Base-by-base conservation (phyloP, 805 yeast genomes). In the Candida sithepensis region DNA sequence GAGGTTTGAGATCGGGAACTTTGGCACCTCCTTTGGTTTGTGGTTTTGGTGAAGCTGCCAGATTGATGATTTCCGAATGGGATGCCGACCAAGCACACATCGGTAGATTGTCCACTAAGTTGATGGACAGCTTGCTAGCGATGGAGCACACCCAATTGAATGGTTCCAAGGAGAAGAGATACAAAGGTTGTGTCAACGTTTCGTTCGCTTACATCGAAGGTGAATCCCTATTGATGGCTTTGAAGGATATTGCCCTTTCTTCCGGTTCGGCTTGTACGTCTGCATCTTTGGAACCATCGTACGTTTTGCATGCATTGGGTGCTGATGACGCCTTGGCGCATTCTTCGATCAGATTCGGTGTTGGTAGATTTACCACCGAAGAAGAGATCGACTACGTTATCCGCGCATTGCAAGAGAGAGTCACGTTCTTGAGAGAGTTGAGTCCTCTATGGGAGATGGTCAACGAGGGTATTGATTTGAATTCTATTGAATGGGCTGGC, bases 361-460 rank as follows among this genome's bases (percentile, higher is more conserved):
- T 94, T 62, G 98, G 99, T 51, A 78, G 99, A 66, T 94, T 92
- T 70, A 92, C 98, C 43, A 94, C 99, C 14, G 97, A 91, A 59
- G 96, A 81, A 44, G 99, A 94, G 70, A 80, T 94, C 45, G 98
- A 94, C 65, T 94, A 91, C 64, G 99, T 94, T 42, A 77, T 94
- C 54, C 74, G 85, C 49, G 96, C 97, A 13, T 88, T 94, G 49
- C 75, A 81, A 47, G 91, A 88, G 66, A 82, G 97, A 69, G 98
- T 94, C 46, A 84, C 83, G 54, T 89, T 89, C 70, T 78, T 94
- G 65, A 82, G 99, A 70, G 92, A 90, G 63, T 76, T 94, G 70
- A 83, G 94, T 48, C 99, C 99, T 42, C 75, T 94, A 60, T 94
- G 98, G 98, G 99, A 94, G 73, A 91, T 94, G 98, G 96, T 89